Conservation (phyloP, 345 rosid species). For the Triadica sebifera region DNA sequence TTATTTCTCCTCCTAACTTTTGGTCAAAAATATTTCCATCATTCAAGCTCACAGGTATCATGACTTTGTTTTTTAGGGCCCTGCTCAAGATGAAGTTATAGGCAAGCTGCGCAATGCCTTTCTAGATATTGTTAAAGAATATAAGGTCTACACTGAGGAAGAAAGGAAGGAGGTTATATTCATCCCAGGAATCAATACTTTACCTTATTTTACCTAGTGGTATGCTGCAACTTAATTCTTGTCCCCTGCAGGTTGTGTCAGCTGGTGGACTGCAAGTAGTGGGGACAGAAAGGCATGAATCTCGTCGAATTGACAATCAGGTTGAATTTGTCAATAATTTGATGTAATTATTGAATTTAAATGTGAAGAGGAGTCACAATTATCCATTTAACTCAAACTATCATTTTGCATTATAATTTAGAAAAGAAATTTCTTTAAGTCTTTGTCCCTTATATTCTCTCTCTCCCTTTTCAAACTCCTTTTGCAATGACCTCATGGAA, state of each 20-base stretch:
- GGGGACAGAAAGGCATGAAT: slow-evolving; percentile 93
- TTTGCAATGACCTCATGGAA: neutral
- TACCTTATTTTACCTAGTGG: slow-evolving; percentile 18
- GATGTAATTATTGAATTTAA: neutral
- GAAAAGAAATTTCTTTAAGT: neutral
- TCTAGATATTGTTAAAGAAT: slow-evolving; percentile 69
- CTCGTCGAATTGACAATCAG: slow-evolving; percentile 93
- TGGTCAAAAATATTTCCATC: neutral
- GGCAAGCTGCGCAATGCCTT: slow-evolving; percentile 75
- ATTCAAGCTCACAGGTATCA: neutral
- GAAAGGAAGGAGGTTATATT: slow-evolving; percentile 73
- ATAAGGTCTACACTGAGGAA: slow-evolving; percentile 74
- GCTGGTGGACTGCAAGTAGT: slow-evolving; percentile 97
- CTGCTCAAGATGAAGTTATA: slow-evolving; percentile 86
- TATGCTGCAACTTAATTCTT: slow-evolving; percentile 14
- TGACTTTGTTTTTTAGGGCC: slow-evolving; percentile 51
- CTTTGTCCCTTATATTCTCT: slow-evolving; percentile 1
- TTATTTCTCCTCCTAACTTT: neutral
- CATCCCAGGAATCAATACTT: slow-evolving; percentile 1
- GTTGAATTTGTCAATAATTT: slow-evolving; percentile 44
- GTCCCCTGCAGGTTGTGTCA: slow-evolving; percentile 63
- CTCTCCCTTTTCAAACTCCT: neutral
- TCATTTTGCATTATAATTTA: neutral
- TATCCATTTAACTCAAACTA: neutral
- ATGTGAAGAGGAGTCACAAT: neutral